These are phyloP conservation scores for Aquanectria penicillioides DNA, from an alignment of 2,329 filamentous ascomycete genomes.

Conservation along the genomic window DNA sequence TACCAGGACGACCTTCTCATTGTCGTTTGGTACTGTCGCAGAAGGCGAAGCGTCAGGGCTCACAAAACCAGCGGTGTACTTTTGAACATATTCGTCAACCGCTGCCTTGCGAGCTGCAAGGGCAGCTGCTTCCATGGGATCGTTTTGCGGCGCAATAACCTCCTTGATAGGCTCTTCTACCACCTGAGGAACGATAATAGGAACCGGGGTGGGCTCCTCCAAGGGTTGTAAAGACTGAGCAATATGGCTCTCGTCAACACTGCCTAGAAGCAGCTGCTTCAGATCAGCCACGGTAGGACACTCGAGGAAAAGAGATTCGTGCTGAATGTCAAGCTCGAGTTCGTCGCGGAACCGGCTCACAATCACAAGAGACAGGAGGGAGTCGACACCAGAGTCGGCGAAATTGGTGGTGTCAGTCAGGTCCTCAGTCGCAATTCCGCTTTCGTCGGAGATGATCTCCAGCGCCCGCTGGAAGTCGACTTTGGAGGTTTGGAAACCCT, in stretches of 20 bases:
- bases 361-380: slow-evolving; percentile 61
- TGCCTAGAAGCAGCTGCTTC: slow-evolving; percentile 47
- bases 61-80: slow-evolving; percentile 11
- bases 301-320: slow-evolving; percentile 61
- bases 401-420: slow-evolving; percentile 67
- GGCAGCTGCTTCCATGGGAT: neutral
- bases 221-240: neutral
- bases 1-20: slow-evolving; percentile 4
- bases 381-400: slow-evolving; percentile 68
- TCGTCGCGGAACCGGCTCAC: slow-evolving; percentile 45
- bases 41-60: neutral
- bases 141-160: neutral
- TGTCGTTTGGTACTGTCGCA: neutral
- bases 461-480: slow-evolving; percentile 31
- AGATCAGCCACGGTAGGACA: slow-evolving; percentile 63
- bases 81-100: slow-evolving; percentile 1
- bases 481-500: slow-evolving; percentile 4
- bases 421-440: slow-evolving; percentile 64
- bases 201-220: neutral
- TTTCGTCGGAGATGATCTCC: slow-evolving; percentile 56
- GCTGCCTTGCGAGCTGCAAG: slow-evolving; percentile 3
- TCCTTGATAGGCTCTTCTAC: neutral
- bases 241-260: neutral
- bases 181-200: neutral
- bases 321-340: slow-evolving; percentile 63